Base-by-base conservation (phyloP, 352 stramenopile genomes). In the Aphanomyces astaci region DNA sequence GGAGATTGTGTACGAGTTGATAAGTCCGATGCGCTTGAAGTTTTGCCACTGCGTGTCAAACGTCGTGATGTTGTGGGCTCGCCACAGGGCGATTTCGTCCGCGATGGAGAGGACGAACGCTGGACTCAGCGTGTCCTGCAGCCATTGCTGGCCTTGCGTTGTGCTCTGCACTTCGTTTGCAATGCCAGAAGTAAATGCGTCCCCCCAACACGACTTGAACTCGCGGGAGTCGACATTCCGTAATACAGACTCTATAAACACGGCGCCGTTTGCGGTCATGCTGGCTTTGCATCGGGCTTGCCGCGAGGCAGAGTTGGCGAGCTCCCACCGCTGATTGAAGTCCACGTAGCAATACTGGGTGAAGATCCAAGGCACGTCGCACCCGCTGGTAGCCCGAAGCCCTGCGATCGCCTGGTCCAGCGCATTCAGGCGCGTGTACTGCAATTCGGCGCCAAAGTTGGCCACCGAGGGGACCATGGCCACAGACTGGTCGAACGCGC, bases 271-370 rank as follows among this genome's bases (percentile, higher is more conserved):
- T 1, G 3, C 9, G 9, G 31, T 25, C 59, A 66, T 66, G 1
- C 31, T 54, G 1, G 17, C 2, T 32, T 66, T 22, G 27, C 59
- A 66, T 17, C 59, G 59, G 19, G 28, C 2, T 54, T 66, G 59
- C 10, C 59, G 32, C 11, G 17, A 5, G 40, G 7, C 3, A 0
- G 33, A 30, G 59, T 66, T 52, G 3, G 59, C 59, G 33, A 66
- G 32, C 2, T 30, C 4, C 59, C 59, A 66, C 25, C 2, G 3
- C 28, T 56, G 24, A 11, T 32, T 54, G 11, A 54, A 66, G 36
- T 66, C 59, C 24, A 66, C 22, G 30, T 54, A 66, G 36, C 59
- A 66, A 22, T 66, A 66, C 24, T 54, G 59, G 4, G 59, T 66
- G 43, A 66, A 66, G 15, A 66, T 66, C 59, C 59, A 66, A 4